These are phyloP conservation scores for Ophiostoma sp. DNA, from an alignment of 2,329 filamentous ascomycete genomes.

Conservation along the genomic window DNA sequence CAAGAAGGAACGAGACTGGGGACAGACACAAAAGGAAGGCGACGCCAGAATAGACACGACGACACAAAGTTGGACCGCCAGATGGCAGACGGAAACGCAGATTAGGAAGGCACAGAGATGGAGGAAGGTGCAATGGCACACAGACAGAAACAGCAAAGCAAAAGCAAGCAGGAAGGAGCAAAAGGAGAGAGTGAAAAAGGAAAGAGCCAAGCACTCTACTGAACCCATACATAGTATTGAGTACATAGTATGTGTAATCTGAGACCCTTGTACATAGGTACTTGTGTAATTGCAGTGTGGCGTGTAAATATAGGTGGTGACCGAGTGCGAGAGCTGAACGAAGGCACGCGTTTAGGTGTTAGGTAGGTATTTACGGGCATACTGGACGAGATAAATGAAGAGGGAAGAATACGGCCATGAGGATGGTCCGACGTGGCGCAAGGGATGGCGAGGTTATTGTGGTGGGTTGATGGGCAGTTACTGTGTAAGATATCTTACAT, in stretches of 20 bases:
- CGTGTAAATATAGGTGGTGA: not conserved
- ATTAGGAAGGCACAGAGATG: not conserved
- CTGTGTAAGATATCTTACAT: not conserved
- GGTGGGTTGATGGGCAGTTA: not conserved
- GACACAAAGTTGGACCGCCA: not conserved
- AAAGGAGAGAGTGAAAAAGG: not conserved
- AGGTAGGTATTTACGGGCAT: not conserved
- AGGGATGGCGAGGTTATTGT: not conserved
- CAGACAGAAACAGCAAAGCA: not conserved
- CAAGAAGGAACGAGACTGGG: not conserved
- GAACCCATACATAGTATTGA: too few species aligned
- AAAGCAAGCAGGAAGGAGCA: not conserved
- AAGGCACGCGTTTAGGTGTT: not conserved
- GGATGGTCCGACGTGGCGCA: not conserved
- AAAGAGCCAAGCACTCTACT: too few species aligned
- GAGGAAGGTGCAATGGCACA: not conserved
- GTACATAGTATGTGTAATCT: not conserved
- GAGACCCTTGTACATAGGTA: not conserved
- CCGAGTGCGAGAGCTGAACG: not conserved
- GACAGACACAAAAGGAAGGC: not conserved
- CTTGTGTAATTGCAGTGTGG: not conserved
- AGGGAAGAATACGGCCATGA: not conserved
- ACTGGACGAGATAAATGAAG: not conserved
- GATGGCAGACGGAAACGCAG: not conserved
- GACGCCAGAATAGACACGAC: not conserved